Base-by-base conservation (phyloP, 2,329 filamentous ascomycete genomes). In the Bipolaris victoriae region DNA sequence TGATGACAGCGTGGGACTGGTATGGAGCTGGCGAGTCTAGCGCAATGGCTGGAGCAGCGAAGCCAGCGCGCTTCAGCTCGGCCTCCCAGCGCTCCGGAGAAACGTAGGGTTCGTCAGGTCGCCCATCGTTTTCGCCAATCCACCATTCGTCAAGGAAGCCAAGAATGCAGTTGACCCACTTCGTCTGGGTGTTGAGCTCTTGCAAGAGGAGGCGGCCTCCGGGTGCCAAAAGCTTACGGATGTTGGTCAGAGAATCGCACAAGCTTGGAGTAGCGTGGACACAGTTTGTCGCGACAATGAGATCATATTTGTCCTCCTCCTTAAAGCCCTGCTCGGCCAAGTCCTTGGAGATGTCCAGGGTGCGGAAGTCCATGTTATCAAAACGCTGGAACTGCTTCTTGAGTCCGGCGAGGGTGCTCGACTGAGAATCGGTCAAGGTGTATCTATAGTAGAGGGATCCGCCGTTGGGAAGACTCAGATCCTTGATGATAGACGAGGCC, bases 161-260 rank as follows among this genome's bases (percentile, higher is more conserved):
- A 16, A 79, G 64, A 16, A 76, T 55, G 40, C 18, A 56, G 3
- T 54, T 53, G 5, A 37, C 36, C 51, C 48, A 51, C 13, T 41
- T 66, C 1, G 60, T 29, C 5, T 16, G 57, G 11, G 67, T 49
- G 4, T 67, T 72, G 2, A 79, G 60, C 55, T 83, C 81, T 7
- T 77, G 58, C 0, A 82, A 37, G 3, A 83, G 33, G 0, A 84
- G 63, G 22, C 77, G 72, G 0, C 82, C 82, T 3, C 75, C 77
- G 0, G 80, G 78, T 13, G 35, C 15, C 1, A 69, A 51, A 3
- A 69, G 52, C 16, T 40, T 45, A 18, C 47, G 47, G 3, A 62
- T 26, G 20, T 64, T 40, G 3, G 5, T 13, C 7, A 53, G 51
- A 5, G 51, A 20, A 7, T 26, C 15, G 11, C 1, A 58, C 13